Evolutionary conservation across 2,329 filamentous ascomycete genomes (phyloP), one percentile per base, ranked within the genome.

Genomic region (Botrytis porri): DNA sequence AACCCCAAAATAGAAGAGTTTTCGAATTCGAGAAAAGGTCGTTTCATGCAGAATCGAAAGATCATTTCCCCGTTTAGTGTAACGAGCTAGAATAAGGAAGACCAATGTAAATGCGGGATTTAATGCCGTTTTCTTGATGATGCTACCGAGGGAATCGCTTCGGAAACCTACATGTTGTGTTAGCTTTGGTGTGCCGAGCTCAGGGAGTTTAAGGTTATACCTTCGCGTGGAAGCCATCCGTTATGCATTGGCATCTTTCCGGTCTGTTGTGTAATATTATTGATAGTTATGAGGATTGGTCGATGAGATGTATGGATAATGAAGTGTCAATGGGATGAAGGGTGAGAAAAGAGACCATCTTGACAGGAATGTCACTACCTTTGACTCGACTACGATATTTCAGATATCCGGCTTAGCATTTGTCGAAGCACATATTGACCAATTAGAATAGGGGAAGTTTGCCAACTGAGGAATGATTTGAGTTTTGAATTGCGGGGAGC

Each of bases 71-170:
- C 85, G 85, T 76, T 86, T 84, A n/a, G 90, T 92, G 83, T 88
- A 91, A 41, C 87, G 86, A 14, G 88, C 87, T 35, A 90, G 83
- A 7, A 93, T 84, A 62, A 93, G 78, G 37, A 93, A 83, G 0
- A 90, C 88, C 20, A 93, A 82, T 0, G 91, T 86, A 32, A 93
- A 82, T 57, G 85, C 83, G 2, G 92, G 91, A 78, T 92, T 92
- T 74, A 93, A 83, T 10, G 86, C 84, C 0, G 90, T 93, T 71
- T 84, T 84, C 75, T 87, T 85, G 76, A 93, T 79, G 59, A 91
- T 78, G 57, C 84, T 84, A 51, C 86, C 82, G 74, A 92, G 75
- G 20, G 89, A 87, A 78, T 93, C 91, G 74, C 84, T 84, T 51
- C 86, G 88, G 78, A 92, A 85, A 64, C 84, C 83, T 82, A 45